Base-by-base conservation (phyloP, 371 early-diverging fungal genomes). In the Mortierella sp. region DNA sequence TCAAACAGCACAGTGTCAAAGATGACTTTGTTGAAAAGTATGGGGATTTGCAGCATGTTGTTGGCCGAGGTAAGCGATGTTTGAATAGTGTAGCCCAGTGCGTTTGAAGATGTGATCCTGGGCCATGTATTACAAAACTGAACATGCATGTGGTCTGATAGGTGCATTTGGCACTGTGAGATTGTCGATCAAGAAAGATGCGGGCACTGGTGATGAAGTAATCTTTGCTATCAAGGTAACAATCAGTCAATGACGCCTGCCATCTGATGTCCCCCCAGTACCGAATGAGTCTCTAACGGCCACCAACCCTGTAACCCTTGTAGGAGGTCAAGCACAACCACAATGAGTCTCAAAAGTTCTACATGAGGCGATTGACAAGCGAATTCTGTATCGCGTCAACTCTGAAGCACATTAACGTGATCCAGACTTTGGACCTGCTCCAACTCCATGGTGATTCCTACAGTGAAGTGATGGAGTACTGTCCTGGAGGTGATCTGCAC, bases 371-470 rank as follows among this genome's bases (percentile, higher is more conserved):
- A 14, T 68, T 92, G 80, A 85, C 87, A 13, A 84, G 83, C 61
- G 94, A 94, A 72, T 94, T 86, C 52, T 92, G 90, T 63, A 92
- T 94, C 53, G 83, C 85, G 46, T 85, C 82, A 29, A 71, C 86
- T 0, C 83, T 89, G 21, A 88, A 85, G 39, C 92, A 93, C 77
- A 77, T 80, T 8, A 85, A 93, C 68, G 79, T 94, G 19, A 86
- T 94, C 31, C 83, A 88, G 37, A 92, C 92, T 0, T 52, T 91
- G 43, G 94, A 94, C 73, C 61, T 93, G 19, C 81, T 91, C 13
- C 90, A 88, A 1, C 86, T 85, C 17, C 80, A 82, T 2, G 59
- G 67, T 2, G 82, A 85, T 3, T 74, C 82, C 9, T 89, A 85
- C 50, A 87, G 87, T 34, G 85, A 90, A 59, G 88, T 91, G 7